Evolutionary conservation across 805 yeast genomes (phyloP).

Genomic region (Candida nitratophila): DNA sequence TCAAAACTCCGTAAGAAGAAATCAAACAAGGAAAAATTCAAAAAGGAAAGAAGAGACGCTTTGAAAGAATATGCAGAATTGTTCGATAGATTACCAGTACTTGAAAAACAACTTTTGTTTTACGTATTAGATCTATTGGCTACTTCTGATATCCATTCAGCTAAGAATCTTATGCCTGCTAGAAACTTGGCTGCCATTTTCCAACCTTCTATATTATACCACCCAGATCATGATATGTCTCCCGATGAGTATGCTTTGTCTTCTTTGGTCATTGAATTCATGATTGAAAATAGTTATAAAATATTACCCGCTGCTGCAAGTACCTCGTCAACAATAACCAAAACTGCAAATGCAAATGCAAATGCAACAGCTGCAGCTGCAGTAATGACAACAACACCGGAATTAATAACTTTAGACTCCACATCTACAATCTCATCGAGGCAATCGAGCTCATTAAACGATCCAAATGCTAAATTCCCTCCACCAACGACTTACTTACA

Average conservation of each 20-base stretch:
- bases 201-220: constrained; percentile 93
- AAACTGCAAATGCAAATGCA: too few species aligned
- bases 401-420: not conserved
- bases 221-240: constrained; percentile 85
- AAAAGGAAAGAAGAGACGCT: constrained; percentile 60
- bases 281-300: constrained; percentile 79
- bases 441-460: too few species aligned
- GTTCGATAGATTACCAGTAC: constrained; percentile 64
- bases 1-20: constrained; percentile 21
- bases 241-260: constrained; percentile 89
- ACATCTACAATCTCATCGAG: constrained; percentile 1
- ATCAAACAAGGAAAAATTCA: constrained; percentile 48
- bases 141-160: constrained; percentile 73
- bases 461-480: not conserved
- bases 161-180: constrained; percentile 83
- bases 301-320: constrained; percentile 49
- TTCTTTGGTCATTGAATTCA: constrained; percentile 78
- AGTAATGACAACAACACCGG: not conserved
- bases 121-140: constrained; percentile 83
- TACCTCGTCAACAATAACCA: too few species aligned
- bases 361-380: not conserved
- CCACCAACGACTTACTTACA: not conserved
- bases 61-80: constrained; percentile 63
- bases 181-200: constrained; percentile 91
- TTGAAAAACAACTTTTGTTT: constrained; percentile 74